phyloP scores from a whole-genome alignment of 1,139 yeast genomes.

The Citeromyces siamensis region DNA sequence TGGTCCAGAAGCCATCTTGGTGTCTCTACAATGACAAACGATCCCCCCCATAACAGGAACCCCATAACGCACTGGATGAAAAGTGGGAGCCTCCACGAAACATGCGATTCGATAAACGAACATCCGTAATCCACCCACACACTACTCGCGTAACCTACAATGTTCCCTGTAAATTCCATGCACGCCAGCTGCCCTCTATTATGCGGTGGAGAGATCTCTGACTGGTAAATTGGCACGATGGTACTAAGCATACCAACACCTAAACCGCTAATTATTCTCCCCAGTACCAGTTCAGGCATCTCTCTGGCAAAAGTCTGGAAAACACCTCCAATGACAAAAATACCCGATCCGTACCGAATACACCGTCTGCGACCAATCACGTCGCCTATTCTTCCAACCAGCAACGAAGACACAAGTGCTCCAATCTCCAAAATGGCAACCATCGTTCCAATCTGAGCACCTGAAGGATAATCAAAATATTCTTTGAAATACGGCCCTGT shows the following conservation, averaged over 20 bases:
- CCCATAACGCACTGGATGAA: slow-evolving; percentile 73
- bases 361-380: slow-evolving; percentile 71
- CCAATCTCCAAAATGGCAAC: slow-evolving; percentile 82
- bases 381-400: slow-evolving; percentile 72
- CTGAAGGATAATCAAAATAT: slow-evolving; percentile 61
- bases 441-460: slow-evolving; percentile 64
- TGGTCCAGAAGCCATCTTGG: slow-evolving; percentile 87
- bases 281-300: slow-evolving; percentile 44
- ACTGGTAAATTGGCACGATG: slow-evolving; percentile 89
- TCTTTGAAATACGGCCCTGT: slow-evolving; percentile 63
- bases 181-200: slow-evolving; percentile 86
- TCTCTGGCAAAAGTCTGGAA: slow-evolving; percentile 50
- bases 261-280: slow-evolving; percentile 72
- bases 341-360: slow-evolving; percentile 68
- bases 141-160: slow-evolving; percentile 73
- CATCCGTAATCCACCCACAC: slow-evolving; percentile 89
- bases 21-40: slow-evolving; percentile 71
- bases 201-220: slow-evolving; percentile 84
- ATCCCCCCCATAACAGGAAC: slow-evolving; percentile 50
- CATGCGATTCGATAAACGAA: slow-evolving; percentile 40
- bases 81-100: slow-evolving; percentile 75
- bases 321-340: slow-evolving; percentile 73
- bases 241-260: slow-evolving; percentile 90
- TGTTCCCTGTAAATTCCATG: slow-evolving; percentile 86
- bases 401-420: slow-evolving; percentile 65